Evolutionary conservation across 352 stramenopile genomes (phyloP), one percentile per base, ranked within the genome.

Genomic region (Phytopythium delawarense): DNA sequence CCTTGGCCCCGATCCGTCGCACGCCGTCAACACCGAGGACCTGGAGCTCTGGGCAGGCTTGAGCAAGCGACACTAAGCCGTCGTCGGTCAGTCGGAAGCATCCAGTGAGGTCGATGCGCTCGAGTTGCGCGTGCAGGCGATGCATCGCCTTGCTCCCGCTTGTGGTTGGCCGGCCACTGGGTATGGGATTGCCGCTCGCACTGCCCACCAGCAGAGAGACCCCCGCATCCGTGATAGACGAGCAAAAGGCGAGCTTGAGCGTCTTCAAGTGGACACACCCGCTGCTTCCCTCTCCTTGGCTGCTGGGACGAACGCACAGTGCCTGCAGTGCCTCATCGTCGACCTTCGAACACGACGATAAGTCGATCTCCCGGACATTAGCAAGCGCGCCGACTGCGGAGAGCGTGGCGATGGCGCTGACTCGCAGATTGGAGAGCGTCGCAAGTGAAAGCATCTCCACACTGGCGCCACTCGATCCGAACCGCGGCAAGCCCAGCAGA

Each of bases 81-180:
- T 59, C 71, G 58, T 74, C 80, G 7, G 81, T 92, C 52, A 94
- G 57, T 44, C 72, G 79, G 57, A 84, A 87, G 57, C 85, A 94
- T 23, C 83, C 85, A 9, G 78, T 69, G 44, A 94, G 65, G 16
- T 94, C 80, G 15, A 94, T 61, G 16, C 37, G 53, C 53, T 59
- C 34, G 37, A 59, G 53, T 5, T 20, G 18, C 18, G 37, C 53
- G 20, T 48, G 23, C 15, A 16, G 1, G 4, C 13, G 53, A 37
- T 16, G 37, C 7, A 8, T 32, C 11, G 13, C 13, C n/a, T 13
- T 30, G 18, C 16, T 28, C 5, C 21, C 21, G 34, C 15, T 50
- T 25, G 35, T 48, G 6, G 13, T 13, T 16, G 53, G 53, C 35
- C 7, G 28, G 30, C 53, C 15, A 7, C 6, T 50, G n/a, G 32